Percentiles rank a stretch among this genome's conserved stretches.
Conservation (phyloP, 495 filamentous ascomycete genomes). For the Hypoxylon fragiforme region DNA sequence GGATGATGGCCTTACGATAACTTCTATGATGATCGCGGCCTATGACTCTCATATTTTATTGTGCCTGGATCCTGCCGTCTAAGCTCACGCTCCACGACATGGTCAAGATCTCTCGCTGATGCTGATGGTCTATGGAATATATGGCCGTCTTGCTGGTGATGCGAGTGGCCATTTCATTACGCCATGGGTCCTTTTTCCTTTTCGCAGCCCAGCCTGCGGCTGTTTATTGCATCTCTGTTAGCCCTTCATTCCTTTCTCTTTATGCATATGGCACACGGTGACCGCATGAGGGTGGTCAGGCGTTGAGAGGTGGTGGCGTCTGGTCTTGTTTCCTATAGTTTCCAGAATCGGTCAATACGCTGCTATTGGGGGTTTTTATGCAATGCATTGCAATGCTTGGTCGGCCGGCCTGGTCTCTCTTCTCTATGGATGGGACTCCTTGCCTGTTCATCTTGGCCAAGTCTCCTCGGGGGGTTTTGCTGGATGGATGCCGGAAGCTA, state of each 20-base stretch:
- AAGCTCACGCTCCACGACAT: conserved; percentile 6
- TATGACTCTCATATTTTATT: conserved; percentile 25
- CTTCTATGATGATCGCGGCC: conserved; percentile 32
- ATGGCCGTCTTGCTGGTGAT: conserved; percentile 16
- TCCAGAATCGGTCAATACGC: not conserved
- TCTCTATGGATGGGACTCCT: not conserved
- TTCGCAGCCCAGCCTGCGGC: conserved; percentile 23
- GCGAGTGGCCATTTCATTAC: conserved; percentile 11
- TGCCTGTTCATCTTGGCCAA: not conserved
- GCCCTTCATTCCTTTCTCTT: not conserved
- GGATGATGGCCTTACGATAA: conserved; percentile 38
- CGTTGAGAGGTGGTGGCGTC: conserved; percentile 13
- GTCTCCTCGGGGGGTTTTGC: conserved; percentile 4
- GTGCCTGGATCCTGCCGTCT: conserved; percentile 2
- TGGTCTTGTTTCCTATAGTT: not conserved
- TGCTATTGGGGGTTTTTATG: not conserved
- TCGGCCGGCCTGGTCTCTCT: not conserved
- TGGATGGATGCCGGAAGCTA: conserved; percentile 4
- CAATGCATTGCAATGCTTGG: conserved; percentile 6
- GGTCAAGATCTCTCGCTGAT: conserved; percentile 8
- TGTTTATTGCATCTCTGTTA: conserved; percentile 16
- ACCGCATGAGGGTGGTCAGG: conserved; percentile 5
- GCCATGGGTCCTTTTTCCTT: conserved; percentile 1
- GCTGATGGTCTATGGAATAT: conserved; percentile 4
- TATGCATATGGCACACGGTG: conserved; percentile 8